Conservation (phyloP, 768 basidiomycete species). For the Grammothele lineata region DNA sequence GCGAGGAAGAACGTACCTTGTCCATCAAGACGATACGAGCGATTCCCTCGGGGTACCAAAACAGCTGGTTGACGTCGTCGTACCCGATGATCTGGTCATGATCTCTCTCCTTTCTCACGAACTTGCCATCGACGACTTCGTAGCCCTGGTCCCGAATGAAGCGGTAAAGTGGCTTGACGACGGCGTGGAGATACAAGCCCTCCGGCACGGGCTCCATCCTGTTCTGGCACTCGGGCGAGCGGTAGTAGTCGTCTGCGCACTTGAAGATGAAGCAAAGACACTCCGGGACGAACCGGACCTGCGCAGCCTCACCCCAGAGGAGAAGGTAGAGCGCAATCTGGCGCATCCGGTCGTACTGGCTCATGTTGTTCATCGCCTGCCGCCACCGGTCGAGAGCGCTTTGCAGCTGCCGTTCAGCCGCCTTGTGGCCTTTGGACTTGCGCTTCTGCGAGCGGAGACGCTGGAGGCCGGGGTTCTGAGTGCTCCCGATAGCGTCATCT, state of each 20-base stretch:
- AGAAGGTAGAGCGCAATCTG: constrained; percentile 95
- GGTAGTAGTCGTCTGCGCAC: constrained; percentile 99
- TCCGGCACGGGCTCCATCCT: constrained; percentile 89
- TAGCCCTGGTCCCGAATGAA: constrained; percentile 98
- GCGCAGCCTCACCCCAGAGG: constrained; percentile 98
- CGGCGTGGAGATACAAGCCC: constrained; percentile 87
- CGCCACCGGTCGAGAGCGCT: constrained; percentile 91
- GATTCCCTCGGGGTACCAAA: constrained; percentile 99
- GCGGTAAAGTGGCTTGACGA: constrained; percentile 91
- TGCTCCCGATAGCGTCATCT: constrained; percentile 92
- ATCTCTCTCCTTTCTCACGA: constrained; percentile 88
- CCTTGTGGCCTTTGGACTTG: constrained; percentile 50
- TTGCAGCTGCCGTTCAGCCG: constrained; percentile 62
- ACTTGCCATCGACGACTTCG: constrained; percentile 93
- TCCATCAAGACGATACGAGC: constrained; percentile 84
- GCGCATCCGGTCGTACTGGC: constrained; percentile 92
- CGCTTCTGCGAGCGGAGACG: constrained; percentile 70
- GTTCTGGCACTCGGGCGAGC: constrained; percentile 96
- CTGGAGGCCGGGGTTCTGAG: constrained; percentile 86
- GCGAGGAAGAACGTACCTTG: constrained; percentile 50
- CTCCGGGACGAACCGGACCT: constrained; percentile 95
- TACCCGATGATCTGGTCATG: constrained; percentile 96
- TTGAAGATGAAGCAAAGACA: constrained; percentile 99
- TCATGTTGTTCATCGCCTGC: constrained; percentile 98
- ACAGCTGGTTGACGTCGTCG: constrained; percentile 97